Evolutionary conservation across 306 rosid genomes (phyloP).

Genomic region (Coriaria nepalensis): DNA sequence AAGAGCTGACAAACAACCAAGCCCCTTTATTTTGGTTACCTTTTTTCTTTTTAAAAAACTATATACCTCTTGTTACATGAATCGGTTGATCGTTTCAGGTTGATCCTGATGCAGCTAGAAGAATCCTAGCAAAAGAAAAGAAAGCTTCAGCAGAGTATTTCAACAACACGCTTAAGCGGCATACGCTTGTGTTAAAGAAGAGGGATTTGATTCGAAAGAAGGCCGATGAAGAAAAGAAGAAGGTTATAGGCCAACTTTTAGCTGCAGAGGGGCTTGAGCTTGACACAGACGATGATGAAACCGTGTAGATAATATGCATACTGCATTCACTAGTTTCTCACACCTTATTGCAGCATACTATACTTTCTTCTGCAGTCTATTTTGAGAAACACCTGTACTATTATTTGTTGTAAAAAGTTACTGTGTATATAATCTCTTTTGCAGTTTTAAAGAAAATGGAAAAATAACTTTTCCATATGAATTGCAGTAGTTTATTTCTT

Average conservation of each 20-base stretch:
- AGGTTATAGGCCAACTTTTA: conserved; percentile 47
- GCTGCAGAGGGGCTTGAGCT: conserved; percentile 96
- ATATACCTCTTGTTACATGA: conserved; percentile 4
- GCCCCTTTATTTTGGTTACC: conserved; percentile 5
- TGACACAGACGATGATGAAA: conserved; percentile 57
- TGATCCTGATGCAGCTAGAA: conserved; percentile 77
- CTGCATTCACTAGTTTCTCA: conserved; percentile 8
- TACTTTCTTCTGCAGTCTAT: conserved; percentile 4
- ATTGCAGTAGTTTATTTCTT: too few relatives aligned
- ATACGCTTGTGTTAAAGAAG: conserved; percentile 62
- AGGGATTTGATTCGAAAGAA: conserved; percentile 72
- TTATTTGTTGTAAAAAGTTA: conserved; percentile 13
- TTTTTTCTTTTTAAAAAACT: conserved; percentile 18
- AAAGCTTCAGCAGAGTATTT: conserved; percentile 64
- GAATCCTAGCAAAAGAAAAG: conserved; percentile 70
- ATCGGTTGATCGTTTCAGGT: conserved; percentile 29
- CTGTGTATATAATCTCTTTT: conserved; percentile 23
- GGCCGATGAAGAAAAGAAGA: conserved; percentile 68
- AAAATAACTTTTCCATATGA: conserved; percentile 10
- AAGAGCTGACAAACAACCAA: too few relatives aligned
- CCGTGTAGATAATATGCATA: conserved; percentile 18
- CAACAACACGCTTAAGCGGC: conserved; percentile 70
- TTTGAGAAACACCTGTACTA: conserved; percentile 8
- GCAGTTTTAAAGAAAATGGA: conserved; percentile 7
- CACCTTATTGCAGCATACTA: conserved; percentile 8